Evolutionary conservation across 1,284 basidiomycete species (phyloP).

Genomic region (Hypsizygus ulmarius): DNA sequence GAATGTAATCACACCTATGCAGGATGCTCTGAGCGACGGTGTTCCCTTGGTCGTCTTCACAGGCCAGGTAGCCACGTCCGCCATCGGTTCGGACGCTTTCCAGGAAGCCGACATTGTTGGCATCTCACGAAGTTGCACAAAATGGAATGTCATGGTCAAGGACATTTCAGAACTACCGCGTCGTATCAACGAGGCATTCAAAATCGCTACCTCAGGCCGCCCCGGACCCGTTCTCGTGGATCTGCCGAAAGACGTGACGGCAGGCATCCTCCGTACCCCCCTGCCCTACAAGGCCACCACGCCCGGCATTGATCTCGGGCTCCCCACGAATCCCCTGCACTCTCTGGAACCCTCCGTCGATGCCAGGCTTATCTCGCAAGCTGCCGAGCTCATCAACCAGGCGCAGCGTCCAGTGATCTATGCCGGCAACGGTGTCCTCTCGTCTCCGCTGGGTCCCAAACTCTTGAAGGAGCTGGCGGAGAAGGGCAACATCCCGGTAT

Average conservation of each 20-base stretch:
- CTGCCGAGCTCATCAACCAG: conserved; percentile 88
- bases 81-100: conserved; percentile 97
- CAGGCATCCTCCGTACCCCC: conserved; percentile 83
- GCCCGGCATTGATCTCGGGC: conserved; percentile 75
- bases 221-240: conserved; percentile 98
- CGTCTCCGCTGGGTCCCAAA: conserved; percentile 79
- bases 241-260: conserved; percentile 96
- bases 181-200: conserved; percentile 98
- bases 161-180: conserved; percentile 93
- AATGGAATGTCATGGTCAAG: conserved; percentile 99
- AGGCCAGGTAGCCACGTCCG: conserved; percentile 97
- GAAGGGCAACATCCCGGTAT: conserved; percentile 93
- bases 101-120: conserved; percentile 98
- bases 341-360: conserved; percentile 62
- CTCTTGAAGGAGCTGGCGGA: conserved; percentile 81
- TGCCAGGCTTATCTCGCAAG: conserved; percentile 69
- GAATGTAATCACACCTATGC: conserved; percentile 97
- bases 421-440: conserved; percentile 90
- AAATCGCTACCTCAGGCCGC: conserved; percentile 95
- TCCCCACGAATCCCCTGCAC: conserved; percentile 75
- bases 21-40: conserved; percentile 95
- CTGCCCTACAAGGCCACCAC: conserved; percentile 88
- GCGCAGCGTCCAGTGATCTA: conserved; percentile 93
- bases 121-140: conserved; percentile 95
- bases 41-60: conserved; percentile 94